Conservation (phyloP, 2,329 filamentous ascomycete species). For the Kalmusia sp. region DNA sequence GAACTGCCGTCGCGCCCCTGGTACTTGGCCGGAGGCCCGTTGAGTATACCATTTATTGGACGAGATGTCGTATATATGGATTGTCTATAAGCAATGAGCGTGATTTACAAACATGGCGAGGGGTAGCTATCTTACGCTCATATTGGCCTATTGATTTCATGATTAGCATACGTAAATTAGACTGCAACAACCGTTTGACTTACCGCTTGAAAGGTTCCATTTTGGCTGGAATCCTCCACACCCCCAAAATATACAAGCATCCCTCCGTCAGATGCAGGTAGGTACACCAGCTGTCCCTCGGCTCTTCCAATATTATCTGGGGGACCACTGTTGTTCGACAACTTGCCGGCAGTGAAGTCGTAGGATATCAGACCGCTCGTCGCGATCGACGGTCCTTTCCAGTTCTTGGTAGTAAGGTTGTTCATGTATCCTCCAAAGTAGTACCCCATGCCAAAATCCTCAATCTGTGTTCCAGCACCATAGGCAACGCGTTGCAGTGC, state of each 20-base stretch:
- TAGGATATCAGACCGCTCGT: slow-evolving; percentile 63
- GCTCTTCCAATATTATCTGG: slow-evolving; percentile 61
- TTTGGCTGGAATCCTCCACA: slow-evolving; percentile 55
- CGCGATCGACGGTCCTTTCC: slow-evolving; percentile 57
- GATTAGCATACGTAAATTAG: slow-evolving; percentile 13
- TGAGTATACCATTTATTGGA: slow-evolving; percentile 68
- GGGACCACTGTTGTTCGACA: slow-evolving; percentile 61
- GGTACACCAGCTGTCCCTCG: slow-evolving; percentile 66
- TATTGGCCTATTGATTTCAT: slow-evolving; percentile 37
- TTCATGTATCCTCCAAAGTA: slow-evolving; percentile 70
- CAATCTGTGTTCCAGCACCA: slow-evolving; percentile 63
- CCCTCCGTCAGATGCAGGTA: slow-evolving; percentile 66
- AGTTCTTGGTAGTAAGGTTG: slow-evolving; percentile 60
- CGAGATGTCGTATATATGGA: slow-evolving; percentile 67
- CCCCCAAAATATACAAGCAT: slow-evolving; percentile 70
- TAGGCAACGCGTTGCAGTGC: slow-evolving; percentile 59
- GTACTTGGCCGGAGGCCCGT: slow-evolving; percentile 61
- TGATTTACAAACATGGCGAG: neutral
- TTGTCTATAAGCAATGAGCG: slow-evolving; percentile 49
- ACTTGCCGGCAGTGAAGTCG: slow-evolving; percentile 60
- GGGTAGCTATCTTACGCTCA: slow-evolving; percentile 36
- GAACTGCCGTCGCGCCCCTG: slow-evolving; percentile 62
- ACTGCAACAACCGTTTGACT: slow-evolving; percentile 23
- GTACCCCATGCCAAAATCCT: slow-evolving; percentile 63
- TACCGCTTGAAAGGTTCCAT: slow-evolving; percentile 51